Percentiles rank a stretch among this genome's conserved stretches.
Conservation (phyloP, 1,284 basidiomycete genomes). For the Boletus albobrunnescens region DNA sequence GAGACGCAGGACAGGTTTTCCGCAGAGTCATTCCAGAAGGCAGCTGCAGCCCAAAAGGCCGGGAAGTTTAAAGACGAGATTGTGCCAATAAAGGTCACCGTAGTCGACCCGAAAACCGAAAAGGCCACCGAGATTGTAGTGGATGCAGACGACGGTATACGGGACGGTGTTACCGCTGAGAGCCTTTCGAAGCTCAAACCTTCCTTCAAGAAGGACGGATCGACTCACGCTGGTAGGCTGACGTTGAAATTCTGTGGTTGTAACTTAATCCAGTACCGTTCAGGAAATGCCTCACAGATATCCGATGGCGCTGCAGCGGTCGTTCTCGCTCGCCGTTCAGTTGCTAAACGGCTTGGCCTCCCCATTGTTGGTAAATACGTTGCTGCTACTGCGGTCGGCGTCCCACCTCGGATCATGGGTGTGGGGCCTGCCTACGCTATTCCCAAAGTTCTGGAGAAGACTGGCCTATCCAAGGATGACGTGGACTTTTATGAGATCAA, state of each 20-base stretch:
- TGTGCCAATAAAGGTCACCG: slow-evolving; percentile 76
- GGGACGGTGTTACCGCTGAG: slow-evolving; percentile 87
- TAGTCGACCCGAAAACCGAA: slow-evolving; percentile 82
- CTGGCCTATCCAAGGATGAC: slow-evolving; percentile 70
- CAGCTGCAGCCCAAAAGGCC: slow-evolving; percentile 81
- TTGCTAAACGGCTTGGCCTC: slow-evolving; percentile 85
- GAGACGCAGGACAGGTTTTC: slow-evolving; percentile 81
- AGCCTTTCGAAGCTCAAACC: slow-evolving; percentile 90
- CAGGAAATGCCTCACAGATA: slow-evolving; percentile 88
- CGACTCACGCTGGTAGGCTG: slow-evolving; percentile 77
- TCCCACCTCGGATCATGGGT: slow-evolving; percentile 86
- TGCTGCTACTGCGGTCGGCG: slow-evolving; percentile 74
- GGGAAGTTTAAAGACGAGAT: slow-evolving; percentile 94
- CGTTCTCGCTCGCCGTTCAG: slow-evolving; percentile 80
- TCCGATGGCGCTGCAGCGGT: slow-evolving; percentile 98
- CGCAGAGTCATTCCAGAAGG: slow-evolving; percentile 83
- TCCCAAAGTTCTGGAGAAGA: slow-evolving; percentile 71
- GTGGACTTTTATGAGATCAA: slow-evolving; percentile 95
- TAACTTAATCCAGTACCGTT: slow-evolving; percentile 3
- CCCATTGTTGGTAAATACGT: slow-evolving; percentile 94
- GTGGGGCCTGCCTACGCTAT: slow-evolving; percentile 91
- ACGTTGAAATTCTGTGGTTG: slow-evolving; percentile 4
- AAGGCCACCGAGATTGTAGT: slow-evolving; percentile 78
- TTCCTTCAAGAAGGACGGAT: slow-evolving; percentile 85
- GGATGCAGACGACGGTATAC: slow-evolving; percentile 87